Base-by-base conservation (phyloP, 305 asterid genomes). In the Fraxinus albicans region DNA sequence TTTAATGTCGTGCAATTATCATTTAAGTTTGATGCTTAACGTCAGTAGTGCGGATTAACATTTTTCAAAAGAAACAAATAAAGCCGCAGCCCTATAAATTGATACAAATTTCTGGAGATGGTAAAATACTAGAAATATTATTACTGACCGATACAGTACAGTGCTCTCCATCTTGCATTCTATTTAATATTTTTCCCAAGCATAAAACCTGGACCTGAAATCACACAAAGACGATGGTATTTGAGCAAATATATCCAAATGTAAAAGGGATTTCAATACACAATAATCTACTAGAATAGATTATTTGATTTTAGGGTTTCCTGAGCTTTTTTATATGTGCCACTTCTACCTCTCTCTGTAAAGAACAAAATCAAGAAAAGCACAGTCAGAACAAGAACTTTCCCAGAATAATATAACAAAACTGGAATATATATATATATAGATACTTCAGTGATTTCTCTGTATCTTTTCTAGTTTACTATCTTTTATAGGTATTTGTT, bases 381-480 rank as follows among this genome's bases (percentile, higher is more conserved):
- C 73, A 23, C 73, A 23, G 73, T 65, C 1, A 65, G 33, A 25
- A 65, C 17, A 65, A 23, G 6, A 21, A 21, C 33, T 65, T 65
- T 63, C 33, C 33, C 4, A 25, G 9, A 19, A 40, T n/a, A 6
- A 29, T 13, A 2, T 27, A 42, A 27, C 8, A 27, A 44, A 27
- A 7, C 4, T 42, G 35, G 10, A 9, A 29, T 63, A 23, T 19
- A 58, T 8, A 34, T 8, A 34, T 35, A 35, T 35, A 35, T 15
- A 23, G 19, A 87, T 47, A 80, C 73, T 47, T 53, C 86, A 72
- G 15, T 65, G 29, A 35, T 77, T 44, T 25, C 10, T 67, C 21
- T 79, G 65, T 75, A 29, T 73, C 25, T 13, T 8, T 69, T 9
- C 23, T 65, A 47, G 75, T 36, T 81, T 27, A 84, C 80, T 77